These are phyloP conservation scores for Trichoderma atroviride DNA, from an alignment of 2,329 filamentous ascomycete genomes.

Conservation along the genomic window DNA sequence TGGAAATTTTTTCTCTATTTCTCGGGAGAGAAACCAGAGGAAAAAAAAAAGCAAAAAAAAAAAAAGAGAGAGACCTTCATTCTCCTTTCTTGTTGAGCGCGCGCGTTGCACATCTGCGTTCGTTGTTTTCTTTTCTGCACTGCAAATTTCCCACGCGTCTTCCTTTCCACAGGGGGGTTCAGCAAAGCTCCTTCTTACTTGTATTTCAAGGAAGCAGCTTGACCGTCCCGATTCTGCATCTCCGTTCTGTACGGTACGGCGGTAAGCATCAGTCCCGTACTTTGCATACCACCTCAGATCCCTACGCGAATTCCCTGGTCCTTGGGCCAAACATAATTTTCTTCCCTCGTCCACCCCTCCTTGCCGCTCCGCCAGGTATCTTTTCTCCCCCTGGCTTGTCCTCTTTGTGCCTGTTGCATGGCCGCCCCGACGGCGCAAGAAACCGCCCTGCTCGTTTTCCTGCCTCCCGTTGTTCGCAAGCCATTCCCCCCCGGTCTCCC, in stretches of 20 bases:
- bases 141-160: background rate
- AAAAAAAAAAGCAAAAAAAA: background rate
- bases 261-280: slow-evolving; percentile 29
- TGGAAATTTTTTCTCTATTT: slow-evolving; percentile 7
- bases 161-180: background rate
- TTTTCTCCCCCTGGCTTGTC: slow-evolving; percentile 26
- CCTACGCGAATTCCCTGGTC: slow-evolving; percentile 32
- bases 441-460: slow-evolving; percentile 27
- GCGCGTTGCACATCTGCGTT: slow-evolving; percentile 11
- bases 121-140: background rate
- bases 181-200: background rate
- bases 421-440: slow-evolving; percentile 26
- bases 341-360: slow-evolving; percentile 37
- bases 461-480: slow-evolving; percentile 19
- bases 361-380: slow-evolving; percentile 21
- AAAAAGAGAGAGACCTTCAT: background rate
- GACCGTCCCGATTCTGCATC: slow-evolving; percentile 14
- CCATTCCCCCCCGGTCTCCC: slow-evolving; percentile 25
- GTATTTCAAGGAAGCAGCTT: slow-evolving; percentile 9
- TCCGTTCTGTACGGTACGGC: slow-evolving; percentile 27
- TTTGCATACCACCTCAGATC: slow-evolving; percentile 42
- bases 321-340: slow-evolving; percentile 38
- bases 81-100: slow-evolving; percentile 1
- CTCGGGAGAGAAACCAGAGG: background rate
- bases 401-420: slow-evolving; percentile 24